Conservation (phyloP, 495 filamentous ascomycete genomes). For the Xylaria intraflava region DNA sequence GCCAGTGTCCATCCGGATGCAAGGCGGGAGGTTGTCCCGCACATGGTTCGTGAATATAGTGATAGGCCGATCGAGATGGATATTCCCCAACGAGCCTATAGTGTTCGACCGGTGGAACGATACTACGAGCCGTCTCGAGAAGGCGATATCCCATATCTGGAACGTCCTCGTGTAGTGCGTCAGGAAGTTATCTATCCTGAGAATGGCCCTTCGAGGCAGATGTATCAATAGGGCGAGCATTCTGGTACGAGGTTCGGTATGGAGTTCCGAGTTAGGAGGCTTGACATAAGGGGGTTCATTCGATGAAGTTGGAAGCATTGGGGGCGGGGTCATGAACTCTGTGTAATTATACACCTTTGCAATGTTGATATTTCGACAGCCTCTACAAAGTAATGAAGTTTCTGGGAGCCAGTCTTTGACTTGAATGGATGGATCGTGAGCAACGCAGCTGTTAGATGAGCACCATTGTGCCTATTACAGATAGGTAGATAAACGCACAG, state of each 20-base stretch:
- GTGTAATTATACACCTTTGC: too few relatives aligned
- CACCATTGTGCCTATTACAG: background rate
- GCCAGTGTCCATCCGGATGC: constrained; percentile 33
- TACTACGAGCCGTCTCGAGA: constrained; percentile 35
- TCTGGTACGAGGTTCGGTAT: background rate
- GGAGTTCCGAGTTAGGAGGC: background rate
- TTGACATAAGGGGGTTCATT: background rate
- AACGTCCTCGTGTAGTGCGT: constrained; percentile 30
- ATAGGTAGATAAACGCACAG: background rate
- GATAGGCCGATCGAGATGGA: constrained; percentile 31
- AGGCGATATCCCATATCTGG: constrained; percentile 43
- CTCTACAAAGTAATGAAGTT: too few relatives aligned
- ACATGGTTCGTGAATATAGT: constrained; percentile 37
- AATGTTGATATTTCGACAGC: too few relatives aligned
- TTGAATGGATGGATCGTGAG: background rate
- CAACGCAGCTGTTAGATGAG: background rate
- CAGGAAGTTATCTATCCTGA: constrained; percentile 35
- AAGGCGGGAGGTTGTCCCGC: constrained; percentile 30
- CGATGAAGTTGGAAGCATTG: too few relatives aligned
- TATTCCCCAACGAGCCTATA: constrained; percentile 29
- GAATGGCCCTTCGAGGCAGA: constrained; percentile 26
- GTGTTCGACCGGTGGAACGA: constrained; percentile 30
- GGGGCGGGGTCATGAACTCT: too few relatives aligned
- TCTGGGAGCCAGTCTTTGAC: background rate
- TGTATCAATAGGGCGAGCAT: constrained; percentile 24